Conservation (phyloP, 352 stramenopile species). For the Pythium scleroteichum region DNA sequence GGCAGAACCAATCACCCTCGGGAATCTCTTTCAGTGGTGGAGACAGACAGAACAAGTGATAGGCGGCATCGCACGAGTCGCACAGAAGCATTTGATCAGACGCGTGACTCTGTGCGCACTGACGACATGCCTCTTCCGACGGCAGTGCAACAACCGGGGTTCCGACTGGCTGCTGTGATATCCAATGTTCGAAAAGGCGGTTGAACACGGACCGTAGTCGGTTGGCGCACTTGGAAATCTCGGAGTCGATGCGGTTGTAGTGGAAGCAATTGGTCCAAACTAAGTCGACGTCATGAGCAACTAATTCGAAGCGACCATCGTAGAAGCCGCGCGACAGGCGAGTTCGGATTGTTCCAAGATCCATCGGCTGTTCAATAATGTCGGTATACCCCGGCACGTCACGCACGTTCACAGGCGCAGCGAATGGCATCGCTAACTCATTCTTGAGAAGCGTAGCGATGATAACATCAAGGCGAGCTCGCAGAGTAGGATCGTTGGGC, state of each 20-base stretch:
- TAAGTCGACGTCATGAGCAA: constrained; percentile 68
- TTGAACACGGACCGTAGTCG: constrained; percentile 80
- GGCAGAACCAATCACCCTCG: constrained; percentile 80
- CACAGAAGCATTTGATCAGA: constrained; percentile 82
- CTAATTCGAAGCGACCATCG: constrained; percentile 49
- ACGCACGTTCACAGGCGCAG: constrained; percentile 61
- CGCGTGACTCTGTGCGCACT: constrained; percentile 61
- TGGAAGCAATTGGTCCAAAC: constrained; percentile 87
- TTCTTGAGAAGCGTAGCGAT: constrained; percentile 63
- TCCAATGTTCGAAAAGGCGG: constrained; percentile 78
- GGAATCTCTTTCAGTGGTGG: constrained; percentile 65
- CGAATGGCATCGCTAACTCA: constrained; percentile 67
- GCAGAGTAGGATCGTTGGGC: constrained; percentile 48
- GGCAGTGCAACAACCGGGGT: constrained; percentile 55
- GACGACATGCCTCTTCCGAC: constrained; percentile 70
- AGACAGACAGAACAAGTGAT: constrained; percentile 81
- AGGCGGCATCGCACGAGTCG: constrained; percentile 82
- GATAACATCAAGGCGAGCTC: constrained; percentile 59
- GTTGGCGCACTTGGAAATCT: constrained; percentile 80
- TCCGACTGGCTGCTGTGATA: constrained; percentile 49
- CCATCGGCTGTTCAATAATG: constrained; percentile 86
- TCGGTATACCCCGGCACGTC: constrained; percentile 71
- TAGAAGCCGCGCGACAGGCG: constrained; percentile 73
- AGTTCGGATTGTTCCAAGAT: constrained; percentile 88
- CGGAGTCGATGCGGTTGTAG: constrained; percentile 77